These are phyloP conservation scores for Dictyostelium intermedium DNA, from an alignment of 78 protist species.

Conservation along the genomic window DNA sequence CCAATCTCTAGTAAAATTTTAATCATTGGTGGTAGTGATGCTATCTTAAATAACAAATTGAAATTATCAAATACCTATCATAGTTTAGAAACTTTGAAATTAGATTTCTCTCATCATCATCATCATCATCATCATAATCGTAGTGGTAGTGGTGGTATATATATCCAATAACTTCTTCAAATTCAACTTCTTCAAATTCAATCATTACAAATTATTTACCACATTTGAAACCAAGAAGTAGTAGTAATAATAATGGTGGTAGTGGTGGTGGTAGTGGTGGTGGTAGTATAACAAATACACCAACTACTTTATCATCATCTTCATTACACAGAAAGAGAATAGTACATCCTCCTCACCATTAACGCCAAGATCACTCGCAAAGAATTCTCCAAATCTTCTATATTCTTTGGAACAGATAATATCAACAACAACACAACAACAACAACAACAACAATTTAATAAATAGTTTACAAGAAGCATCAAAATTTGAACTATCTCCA, in stretches of 20 bases:
- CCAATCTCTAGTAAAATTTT: constrained; percentile 3
- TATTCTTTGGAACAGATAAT: neutral
- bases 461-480: neutral
- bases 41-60: neutral
- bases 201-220: neutral
- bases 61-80: constrained; percentile 2
- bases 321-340: neutral
- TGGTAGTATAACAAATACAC: neutral
- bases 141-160: no score
- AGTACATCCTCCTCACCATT: neutral
- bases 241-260: neutral
- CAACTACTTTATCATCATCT: neutral
- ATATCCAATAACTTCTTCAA: neutral
- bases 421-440: neutral
- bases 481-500: neutral
- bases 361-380: neutral
- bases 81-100: constrained; percentile 40
- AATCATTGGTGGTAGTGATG: constrained; percentile 54
- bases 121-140: neutral
- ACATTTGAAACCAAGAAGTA: constrained; percentile 1
- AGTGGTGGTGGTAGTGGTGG: neutral
- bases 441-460: neutral
- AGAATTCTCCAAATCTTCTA: neutral
- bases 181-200: neutral
- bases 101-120: neutral